Conservation (phyloP, 192 early-diverging fungal genomes). For the Umbelopsis sp. region DNA sequence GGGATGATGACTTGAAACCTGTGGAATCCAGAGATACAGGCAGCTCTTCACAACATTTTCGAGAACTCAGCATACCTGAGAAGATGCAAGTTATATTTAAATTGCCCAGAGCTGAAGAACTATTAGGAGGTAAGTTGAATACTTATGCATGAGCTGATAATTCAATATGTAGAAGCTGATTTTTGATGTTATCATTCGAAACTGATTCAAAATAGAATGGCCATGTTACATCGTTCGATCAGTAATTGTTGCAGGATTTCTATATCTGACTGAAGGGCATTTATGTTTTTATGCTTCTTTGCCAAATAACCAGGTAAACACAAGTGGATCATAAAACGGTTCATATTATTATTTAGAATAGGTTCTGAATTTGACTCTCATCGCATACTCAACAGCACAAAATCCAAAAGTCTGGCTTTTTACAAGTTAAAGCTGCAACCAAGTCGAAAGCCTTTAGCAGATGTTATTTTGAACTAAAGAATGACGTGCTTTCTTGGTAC, state of each 20-base stretch:
- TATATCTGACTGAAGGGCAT: slow-evolving; percentile 65
- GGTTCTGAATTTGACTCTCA: too few species aligned
- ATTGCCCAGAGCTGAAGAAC: slow-evolving; percentile 18
- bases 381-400: slow-evolving; percentile 38
- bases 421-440: slow-evolving; percentile 42
- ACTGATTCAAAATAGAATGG: slow-evolving; percentile 49
- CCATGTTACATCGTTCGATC: slow-evolving; percentile 66
- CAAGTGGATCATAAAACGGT: not conserved
- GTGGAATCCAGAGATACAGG: not conserved
- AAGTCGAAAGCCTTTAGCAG: slow-evolving; percentile 45
- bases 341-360: not conserved
- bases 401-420: slow-evolving; percentile 53
- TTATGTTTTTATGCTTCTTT: slow-evolving; percentile 69
- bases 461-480: slow-evolving; percentile 64
- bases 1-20: not conserved
- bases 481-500: slow-evolving; percentile 60
- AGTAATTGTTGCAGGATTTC: slow-evolving; percentile 62
- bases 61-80: slow-evolving; percentile 18
- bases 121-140: slow-evolving; percentile 25
- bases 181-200: not conserved
- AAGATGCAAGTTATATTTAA: slow-evolving; percentile 33
- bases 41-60: not conserved
- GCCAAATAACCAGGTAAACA: slow-evolving; percentile 48
- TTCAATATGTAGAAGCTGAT: not conserved
- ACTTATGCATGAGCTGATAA: not conserved